A percentile compares a stretch with the other conserved stretches of the same genome.
These are phyloP conservation scores for Lasiodiplodia sp. DNA, from an alignment of 2,329 filamentous ascomycete species.

Conservation along the genomic window DNA sequence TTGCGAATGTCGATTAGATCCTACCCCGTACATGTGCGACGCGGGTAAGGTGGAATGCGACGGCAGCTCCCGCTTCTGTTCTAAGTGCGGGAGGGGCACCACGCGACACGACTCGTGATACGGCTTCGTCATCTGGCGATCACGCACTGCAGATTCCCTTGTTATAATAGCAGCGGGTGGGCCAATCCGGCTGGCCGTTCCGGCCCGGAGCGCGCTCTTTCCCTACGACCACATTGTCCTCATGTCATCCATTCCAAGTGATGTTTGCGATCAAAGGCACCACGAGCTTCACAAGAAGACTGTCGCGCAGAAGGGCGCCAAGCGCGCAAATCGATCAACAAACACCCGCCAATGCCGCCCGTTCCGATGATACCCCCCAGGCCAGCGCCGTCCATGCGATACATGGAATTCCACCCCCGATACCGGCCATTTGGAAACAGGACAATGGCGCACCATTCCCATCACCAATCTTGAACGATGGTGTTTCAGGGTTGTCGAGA, in stretches of 20 bases:
- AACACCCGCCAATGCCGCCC: background rate
- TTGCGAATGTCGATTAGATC: constrained; percentile 33
- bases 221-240: background rate
- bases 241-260: background rate
- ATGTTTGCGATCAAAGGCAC: background rate
- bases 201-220: background rate
- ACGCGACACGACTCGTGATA: constrained; percentile 3
- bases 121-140: constrained; percentile 1
- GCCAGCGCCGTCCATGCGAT: background rate
- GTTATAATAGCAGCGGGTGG: constrained; percentile 4
- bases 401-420: background rate
- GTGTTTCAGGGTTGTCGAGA: background rate
- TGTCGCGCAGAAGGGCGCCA: background rate
- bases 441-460: background rate
- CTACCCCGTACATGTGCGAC: constrained; percentile 8
- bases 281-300: background rate
- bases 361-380: background rate
- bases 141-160: background rate
- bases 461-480: background rate
- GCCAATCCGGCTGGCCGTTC: constrained; percentile 13
- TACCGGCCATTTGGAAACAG: constrained; percentile 7
- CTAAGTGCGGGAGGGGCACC: background rate
- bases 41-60: background rate
- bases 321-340: background rate
- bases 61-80: background rate